phyloP scores from a whole-genome alignment of 2,329 filamentous ascomycete genomes.

The Penicillium sp. region DNA sequence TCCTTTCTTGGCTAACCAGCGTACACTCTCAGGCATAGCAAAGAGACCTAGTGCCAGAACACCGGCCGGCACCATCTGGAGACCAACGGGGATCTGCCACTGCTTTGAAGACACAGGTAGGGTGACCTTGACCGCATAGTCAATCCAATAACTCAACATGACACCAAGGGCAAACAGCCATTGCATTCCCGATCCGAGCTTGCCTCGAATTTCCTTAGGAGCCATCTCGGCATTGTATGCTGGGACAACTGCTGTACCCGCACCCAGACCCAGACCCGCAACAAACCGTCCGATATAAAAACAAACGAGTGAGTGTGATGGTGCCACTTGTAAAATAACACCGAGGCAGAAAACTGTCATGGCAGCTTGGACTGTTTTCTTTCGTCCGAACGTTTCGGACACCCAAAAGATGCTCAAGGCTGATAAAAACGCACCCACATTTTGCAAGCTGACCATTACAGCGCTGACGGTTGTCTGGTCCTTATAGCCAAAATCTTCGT shows the following conservation, averaged over 20 bases:
- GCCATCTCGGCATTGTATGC: slow-evolving; percentile 44
- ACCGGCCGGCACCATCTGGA: slow-evolving; percentile 50
- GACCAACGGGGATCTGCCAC: slow-evolving; percentile 49
- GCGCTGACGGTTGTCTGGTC: slow-evolving; percentile 45
- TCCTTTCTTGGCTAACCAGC: slow-evolving; percentile 50
- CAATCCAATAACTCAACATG: slow-evolving; percentile 44
- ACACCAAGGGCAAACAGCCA: slow-evolving; percentile 39
- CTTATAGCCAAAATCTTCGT: slow-evolving; percentile 42
- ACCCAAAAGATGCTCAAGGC: slow-evolving; percentile 49
- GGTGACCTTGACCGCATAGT: slow-evolving; percentile 47
- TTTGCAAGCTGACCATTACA: slow-evolving; percentile 49
- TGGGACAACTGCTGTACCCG: slow-evolving; percentile 42
- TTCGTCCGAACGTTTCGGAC: slow-evolving; percentile 46
- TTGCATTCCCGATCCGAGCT: slow-evolving; percentile 38
- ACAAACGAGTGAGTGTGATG: slow-evolving; percentile 45
- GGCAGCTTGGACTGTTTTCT: slow-evolving; percentile 44
- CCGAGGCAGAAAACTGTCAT: slow-evolving; percentile 41
- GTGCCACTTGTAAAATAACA: slow-evolving; percentile 46
- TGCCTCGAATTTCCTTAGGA: slow-evolving; percentile 43
- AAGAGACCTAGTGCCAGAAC: slow-evolving; percentile 50
- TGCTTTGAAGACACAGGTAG: slow-evolving; percentile 42
- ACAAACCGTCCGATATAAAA: slow-evolving; percentile 49
- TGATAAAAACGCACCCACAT: slow-evolving; percentile 53
- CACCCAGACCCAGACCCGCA: slow-evolving; percentile 47
- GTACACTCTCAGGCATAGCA: slow-evolving; percentile 47